phyloP scores from a whole-genome alignment of 2,329 filamentous ascomycete genomes.

The Phoma sp. region DNA sequence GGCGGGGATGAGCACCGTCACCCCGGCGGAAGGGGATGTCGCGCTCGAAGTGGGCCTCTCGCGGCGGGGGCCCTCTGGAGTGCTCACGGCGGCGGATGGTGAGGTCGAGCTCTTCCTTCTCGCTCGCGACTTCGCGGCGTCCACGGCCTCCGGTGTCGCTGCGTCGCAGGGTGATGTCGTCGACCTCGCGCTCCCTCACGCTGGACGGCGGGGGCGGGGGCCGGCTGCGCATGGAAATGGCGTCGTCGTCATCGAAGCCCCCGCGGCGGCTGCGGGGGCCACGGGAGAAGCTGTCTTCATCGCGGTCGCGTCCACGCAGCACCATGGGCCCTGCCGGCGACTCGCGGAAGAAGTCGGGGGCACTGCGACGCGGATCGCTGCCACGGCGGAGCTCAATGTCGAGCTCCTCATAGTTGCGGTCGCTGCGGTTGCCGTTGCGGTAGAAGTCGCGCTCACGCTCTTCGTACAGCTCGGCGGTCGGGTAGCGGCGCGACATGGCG shows the following conservation, averaged over 20 bases:
- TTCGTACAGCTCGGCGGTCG: slow-evolving; percentile 57
- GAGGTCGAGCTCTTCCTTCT: slow-evolving; percentile 44
- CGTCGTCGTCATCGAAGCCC: slow-evolving; percentile 52
- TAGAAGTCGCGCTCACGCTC: slow-evolving; percentile 60
- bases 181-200: slow-evolving; percentile 41
- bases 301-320: slow-evolving; percentile 54
- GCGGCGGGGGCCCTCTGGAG: slow-evolving; percentile 42
- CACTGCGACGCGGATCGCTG: slow-evolving; percentile 50
- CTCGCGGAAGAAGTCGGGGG: slow-evolving; percentile 58
- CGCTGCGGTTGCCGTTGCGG: slow-evolving; percentile 49
- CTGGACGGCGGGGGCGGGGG: slow-evolving; percentile 35
- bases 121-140: slow-evolving; percentile 39
- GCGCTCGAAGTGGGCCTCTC: slow-evolving; percentile 46
- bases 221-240: slow-evolving; percentile 44
- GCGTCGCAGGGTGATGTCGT: slow-evolving; percentile 51
- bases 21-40: slow-evolving; percentile 55
- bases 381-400: slow-evolving; percentile 56
- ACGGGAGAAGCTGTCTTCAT: slow-evolving; percentile 48
- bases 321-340: slow-evolving; percentile 56
- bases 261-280: slow-evolving; percentile 41
- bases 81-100: slow-evolving; percentile 46
- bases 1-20: slow-evolving; percentile 47
- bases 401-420: slow-evolving; percentile 58
- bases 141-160: slow-evolving; percentile 46
- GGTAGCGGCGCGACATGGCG: slow-evolving; percentile 56